A percentile compares a stretch with the other conserved stretches of the same genome.
phyloP scores from a whole-genome alignment of 305 asterid genomes.

The Caryopteris hybrid region DNA sequence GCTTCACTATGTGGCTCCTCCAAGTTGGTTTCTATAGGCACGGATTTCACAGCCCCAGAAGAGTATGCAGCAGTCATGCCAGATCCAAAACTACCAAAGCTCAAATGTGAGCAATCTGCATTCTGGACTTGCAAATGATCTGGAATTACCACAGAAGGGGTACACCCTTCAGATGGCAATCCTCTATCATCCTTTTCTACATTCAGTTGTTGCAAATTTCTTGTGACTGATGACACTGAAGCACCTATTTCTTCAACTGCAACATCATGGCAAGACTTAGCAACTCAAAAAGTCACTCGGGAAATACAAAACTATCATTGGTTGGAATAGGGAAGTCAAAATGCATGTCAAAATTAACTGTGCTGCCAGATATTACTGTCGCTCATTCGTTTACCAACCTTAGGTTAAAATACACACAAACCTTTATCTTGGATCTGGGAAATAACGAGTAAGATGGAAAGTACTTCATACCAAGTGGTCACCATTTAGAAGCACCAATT shows the following conservation, averaged over 20 bases:
- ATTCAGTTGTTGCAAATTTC: conserved; percentile 65
- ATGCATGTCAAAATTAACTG: background rate
- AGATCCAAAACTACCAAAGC: conserved; percentile 87
- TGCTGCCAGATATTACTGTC: background rate
- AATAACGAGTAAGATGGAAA: background rate
- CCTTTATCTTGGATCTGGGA: background rate
- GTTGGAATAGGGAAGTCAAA: background rate
- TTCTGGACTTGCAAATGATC: conserved; percentile 79
- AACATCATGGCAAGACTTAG: conserved; percentile 21
- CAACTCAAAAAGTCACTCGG: background rate
- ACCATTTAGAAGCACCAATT: background rate
- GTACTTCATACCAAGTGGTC: background rate
- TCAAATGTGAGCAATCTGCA: conserved; percentile 79
- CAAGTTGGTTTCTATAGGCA: conserved; percentile 45
- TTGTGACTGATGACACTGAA: conserved; percentile 55
- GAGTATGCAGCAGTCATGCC: conserved; percentile 36
- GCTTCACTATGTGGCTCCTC: conserved; percentile 49
- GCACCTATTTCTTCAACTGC: conserved; percentile 57
- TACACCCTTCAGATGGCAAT: conserved; percentile 46
- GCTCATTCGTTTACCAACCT: background rate
- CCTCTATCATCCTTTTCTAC: conserved; percentile 47
- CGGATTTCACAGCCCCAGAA: conserved; percentile 46
- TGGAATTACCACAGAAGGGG: conserved; percentile 77
- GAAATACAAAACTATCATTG: conserved; percentile 1
- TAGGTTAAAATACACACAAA: background rate